Percentiles rank a stretch among this genome's conserved stretches.
phyloP scores from a whole-genome alignment of 352 stramenopile genomes.

The Phytophthora foliorum region DNA sequence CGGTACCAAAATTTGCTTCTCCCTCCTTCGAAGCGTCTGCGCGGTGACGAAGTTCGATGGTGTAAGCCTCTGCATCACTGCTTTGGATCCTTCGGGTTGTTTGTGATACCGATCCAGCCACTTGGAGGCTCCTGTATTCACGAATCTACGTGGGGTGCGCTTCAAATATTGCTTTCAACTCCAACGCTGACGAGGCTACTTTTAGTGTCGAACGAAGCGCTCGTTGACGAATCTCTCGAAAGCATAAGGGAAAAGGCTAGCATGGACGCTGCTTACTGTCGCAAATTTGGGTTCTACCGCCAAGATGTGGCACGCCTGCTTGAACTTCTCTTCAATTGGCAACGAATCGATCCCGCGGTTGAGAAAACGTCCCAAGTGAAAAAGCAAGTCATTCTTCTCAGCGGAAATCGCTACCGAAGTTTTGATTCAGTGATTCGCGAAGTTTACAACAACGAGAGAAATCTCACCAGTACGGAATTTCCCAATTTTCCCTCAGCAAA shows the following conservation, averaged over 20 bases:
- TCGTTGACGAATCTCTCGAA: slow-evolving; percentile 64
- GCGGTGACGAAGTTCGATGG: slow-evolving; percentile 11
- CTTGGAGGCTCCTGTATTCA: slow-evolving; percentile 27
- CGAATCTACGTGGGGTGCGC: slow-evolving; percentile 34
- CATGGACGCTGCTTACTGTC: slow-evolving; percentile 35
- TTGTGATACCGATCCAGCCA: slow-evolving; percentile 47
- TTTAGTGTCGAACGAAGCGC: slow-evolving; percentile 43
- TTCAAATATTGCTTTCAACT: slow-evolving; percentile 48
- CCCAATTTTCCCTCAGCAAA: neutral
- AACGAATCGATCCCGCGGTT: slow-evolving; percentile 5
- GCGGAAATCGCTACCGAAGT: slow-evolving; percentile 38
- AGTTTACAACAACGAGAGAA: slow-evolving; percentile 8
- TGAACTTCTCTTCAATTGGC: slow-evolving; percentile 55
- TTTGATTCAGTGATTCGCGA: slow-evolving; percentile 58
- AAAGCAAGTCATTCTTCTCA: slow-evolving; percentile 48
- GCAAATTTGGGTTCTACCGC: slow-evolving; percentile 57
- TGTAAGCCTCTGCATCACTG: slow-evolving; percentile 42
- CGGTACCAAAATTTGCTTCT: slow-evolving; percentile 65
- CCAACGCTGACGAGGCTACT: slow-evolving; percentile 45
- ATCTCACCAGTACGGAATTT: neutral
- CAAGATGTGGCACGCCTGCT: slow-evolving; percentile 52
- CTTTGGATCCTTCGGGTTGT: slow-evolving; percentile 61
- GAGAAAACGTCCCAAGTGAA: slow-evolving; percentile 5
- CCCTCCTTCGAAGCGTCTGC: slow-evolving; percentile 53
- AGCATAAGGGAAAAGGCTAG: slow-evolving; percentile 55